phyloP scores from a whole-genome alignment of 2,329 filamentous ascomycete genomes.

The Sporothrix variecibatus region DNA sequence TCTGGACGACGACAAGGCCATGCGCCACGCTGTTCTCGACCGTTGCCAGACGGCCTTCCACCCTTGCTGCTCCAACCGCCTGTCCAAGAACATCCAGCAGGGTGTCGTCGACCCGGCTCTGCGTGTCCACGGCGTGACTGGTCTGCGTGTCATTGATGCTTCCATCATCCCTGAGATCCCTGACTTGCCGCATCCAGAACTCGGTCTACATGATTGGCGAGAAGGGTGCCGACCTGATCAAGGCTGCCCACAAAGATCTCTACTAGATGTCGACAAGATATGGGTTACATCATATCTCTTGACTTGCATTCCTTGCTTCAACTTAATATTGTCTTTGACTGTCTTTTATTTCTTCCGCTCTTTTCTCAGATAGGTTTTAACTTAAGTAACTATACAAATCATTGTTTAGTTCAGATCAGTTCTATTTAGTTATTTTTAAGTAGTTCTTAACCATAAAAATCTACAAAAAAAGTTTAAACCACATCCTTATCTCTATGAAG shows the following conservation, averaged over 20 bases:
- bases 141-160: slow-evolving; percentile 29
- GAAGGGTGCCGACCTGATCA: slow-evolving; percentile 52
- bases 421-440: too few species aligned
- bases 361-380: background rate
- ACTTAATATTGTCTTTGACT: background rate
- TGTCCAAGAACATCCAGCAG: slow-evolving; percentile 53
- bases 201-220: slow-evolving; percentile 63
- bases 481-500: too few species aligned
- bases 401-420: too few species aligned
- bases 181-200: slow-evolving; percentile 55
- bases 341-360: background rate
- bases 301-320: too few species aligned
- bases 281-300: too few species aligned
- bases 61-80: slow-evolving; percentile 57
- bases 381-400: too few species aligned
- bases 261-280: background rate
- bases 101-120: slow-evolving; percentile 52
- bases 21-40: slow-evolving; percentile 59
- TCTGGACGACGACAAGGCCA: slow-evolving; percentile 54
- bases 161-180: slow-evolving; percentile 28
- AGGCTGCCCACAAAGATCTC: slow-evolving; percentile 40
- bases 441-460: too few species aligned
- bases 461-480: too few species aligned
- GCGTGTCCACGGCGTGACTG: slow-evolving; percentile 27
- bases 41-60: slow-evolving; percentile 62